These are phyloP conservation scores for Aschersonia sp. DNA, from an alignment of 2,329 filamentous ascomycete species.

Conservation along the genomic window DNA sequence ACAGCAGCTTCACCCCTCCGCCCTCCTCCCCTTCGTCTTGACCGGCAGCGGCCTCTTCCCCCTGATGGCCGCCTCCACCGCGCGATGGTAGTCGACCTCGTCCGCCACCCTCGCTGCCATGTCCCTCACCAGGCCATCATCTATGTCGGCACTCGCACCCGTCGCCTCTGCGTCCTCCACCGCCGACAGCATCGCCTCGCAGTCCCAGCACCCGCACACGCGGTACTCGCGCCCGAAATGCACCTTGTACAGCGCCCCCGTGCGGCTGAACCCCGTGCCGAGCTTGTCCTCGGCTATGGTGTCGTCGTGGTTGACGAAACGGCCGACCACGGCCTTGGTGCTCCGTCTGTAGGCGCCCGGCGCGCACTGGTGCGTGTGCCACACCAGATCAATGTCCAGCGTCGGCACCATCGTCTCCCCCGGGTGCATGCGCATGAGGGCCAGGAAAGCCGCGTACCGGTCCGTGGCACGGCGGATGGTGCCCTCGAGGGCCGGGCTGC, in stretches of 20 bases:
- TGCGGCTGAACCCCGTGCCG: conserved; percentile 12
- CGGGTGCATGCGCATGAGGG: conserved; percentile 15
- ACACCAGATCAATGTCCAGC: conserved; percentile 25
- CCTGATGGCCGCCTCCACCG: conserved; percentile 6
- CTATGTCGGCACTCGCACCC: background rate
- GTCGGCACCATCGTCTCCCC: conserved; percentile 21
- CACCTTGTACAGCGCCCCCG: conserved; percentile 13
- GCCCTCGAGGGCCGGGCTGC: conserved; percentile 17
- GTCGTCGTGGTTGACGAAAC: conserved; percentile 25
- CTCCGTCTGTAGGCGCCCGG: conserved; percentile 12
- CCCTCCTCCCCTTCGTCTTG: too few species aligned
- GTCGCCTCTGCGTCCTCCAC: conserved; percentile 4
- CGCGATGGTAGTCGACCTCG: conserved; percentile 7
- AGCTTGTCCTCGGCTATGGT: conserved; percentile 14
- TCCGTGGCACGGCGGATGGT: conserved; percentile 18
- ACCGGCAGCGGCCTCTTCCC: conserved; percentile 2
- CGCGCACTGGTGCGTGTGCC: conserved; percentile 27
- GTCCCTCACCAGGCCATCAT: conserved; percentile 3
- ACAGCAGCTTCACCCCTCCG: too few species aligned
- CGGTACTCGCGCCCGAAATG: conserved; percentile 20
- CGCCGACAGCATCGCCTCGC: conserved; percentile 16
- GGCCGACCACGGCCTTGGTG: conserved; percentile 6
- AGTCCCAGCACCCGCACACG: conserved; percentile 21
- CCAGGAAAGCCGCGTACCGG: conserved; percentile 24
- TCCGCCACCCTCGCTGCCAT: conserved; percentile 4